Base-by-base conservation (phyloP, 2,329 filamentous ascomycete genomes). In the Phialophora tarda region DNA sequence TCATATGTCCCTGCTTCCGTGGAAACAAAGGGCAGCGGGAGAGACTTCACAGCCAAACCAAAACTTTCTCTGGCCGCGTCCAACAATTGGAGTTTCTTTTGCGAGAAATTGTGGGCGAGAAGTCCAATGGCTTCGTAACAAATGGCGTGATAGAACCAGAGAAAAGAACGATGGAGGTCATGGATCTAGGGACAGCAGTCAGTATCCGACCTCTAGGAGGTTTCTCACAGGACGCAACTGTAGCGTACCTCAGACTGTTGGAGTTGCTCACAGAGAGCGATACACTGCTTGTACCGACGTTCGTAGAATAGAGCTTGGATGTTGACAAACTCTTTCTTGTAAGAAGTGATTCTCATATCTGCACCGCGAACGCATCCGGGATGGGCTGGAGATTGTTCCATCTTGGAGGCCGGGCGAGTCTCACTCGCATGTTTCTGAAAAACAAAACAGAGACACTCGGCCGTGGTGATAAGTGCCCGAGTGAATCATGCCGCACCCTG, bases 81-180 rank as follows among this genome's bases (percentile, higher is more conserved):
- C 21, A 73, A 63, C 38, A 69, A 68, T 6, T 56, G 65, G 11
- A 71, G 59, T 54, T 71, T 73, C 41, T 68, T 72, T 21, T 17
- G 51, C 7, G 72, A 73, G 47, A 67, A 70, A 28, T 70, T 64
- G 64, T 73, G 72, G 7, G 72, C 67, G 30, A 68, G 59, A 17
- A 70, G 64, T 11, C 72, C 72, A 50, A 72, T 69, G 11, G 64
- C 62, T 53, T 73, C 72, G 59, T 72, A 69, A 34, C 62, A 73
- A 8, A 66, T 62, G 28, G 71, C 72, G 48, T 69, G 63, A 55
- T 73, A 72, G 61, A 71, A 73, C 60, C 63, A 65, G 51, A 73
- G 70, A 62, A 70, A 73, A 17, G 64, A 58, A 38, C 61, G n/a
- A 32, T 70, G 70, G 7, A 73, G 50, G 10, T 67, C 65, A 63